Evolutionary conservation across 179 eudicot genomes (phyloP).

Genomic region (Beta lomatogona): DNA sequence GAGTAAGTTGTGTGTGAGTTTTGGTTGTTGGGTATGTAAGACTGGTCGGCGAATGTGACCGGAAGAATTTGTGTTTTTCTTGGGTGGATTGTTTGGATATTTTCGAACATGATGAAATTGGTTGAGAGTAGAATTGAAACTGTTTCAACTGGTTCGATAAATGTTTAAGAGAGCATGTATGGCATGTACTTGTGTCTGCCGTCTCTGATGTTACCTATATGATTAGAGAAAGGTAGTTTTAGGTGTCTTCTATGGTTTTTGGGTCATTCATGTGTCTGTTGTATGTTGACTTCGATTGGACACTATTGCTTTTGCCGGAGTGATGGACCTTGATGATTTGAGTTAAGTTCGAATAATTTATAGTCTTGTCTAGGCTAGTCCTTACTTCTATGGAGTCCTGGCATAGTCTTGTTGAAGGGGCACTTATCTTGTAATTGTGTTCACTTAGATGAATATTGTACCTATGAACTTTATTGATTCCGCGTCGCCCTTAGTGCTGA

Average conservation of each 20-base stretch:
- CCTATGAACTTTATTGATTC: background rate
- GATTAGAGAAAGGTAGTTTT: background rate
- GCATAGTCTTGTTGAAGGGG: background rate
- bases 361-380: background rate
- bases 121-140: background rate
- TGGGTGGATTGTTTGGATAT: background rate
- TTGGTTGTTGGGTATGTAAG: background rate
- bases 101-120: background rate
- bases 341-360: background rate
- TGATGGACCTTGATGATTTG: background rate
- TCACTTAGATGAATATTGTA: background rate
- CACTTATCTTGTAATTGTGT: background rate
- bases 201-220: background rate
- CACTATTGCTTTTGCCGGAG: background rate
- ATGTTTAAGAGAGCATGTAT: background rate
- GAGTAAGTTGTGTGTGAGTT: background rate
- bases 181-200: background rate
- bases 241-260: background rate
- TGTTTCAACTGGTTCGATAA: background rate
- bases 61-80: background rate
- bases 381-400: background rate
- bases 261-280: background rate
- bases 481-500: background rate
- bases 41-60: background rate
- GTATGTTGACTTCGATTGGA: background rate